These are phyloP conservation scores for Dissophora globulifera DNA, from an alignment of 192 early-diverging fungal species.

Conservation along the genomic window DNA sequence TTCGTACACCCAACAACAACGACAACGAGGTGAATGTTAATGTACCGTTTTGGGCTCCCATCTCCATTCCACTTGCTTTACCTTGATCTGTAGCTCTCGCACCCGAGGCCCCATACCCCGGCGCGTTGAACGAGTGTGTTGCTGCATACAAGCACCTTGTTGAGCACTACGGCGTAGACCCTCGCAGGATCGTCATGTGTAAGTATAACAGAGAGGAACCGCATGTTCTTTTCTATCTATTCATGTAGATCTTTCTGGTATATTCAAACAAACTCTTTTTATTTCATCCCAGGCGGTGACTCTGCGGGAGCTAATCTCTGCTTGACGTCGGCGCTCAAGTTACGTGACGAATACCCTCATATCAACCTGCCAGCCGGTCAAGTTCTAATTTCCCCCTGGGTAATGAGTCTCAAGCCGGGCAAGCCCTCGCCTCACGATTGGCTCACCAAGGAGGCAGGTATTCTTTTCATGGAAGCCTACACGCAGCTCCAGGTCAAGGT, in stretches of 20 bases:
- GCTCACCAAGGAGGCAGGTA: constrained; percentile 15
- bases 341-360: constrained; percentile 33
- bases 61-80: not conserved
- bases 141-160: constrained; percentile 51
- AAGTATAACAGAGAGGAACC: too few relatives aligned
- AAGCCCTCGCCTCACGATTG: constrained; percentile 29
- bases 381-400: constrained; percentile 47
- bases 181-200: constrained; percentile 48
- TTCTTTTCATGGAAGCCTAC: constrained; percentile 23
- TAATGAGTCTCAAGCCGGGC: constrained; percentile 35
- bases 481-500: constrained; percentile 29
- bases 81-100: constrained; percentile 16
- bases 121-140: constrained; percentile 49
- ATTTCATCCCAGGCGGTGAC: constrained; percentile 26
- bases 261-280: not conserved
- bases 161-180: constrained; percentile 28
- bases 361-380: constrained; percentile 34
- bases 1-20: not conserved
- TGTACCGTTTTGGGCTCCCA: too few relatives aligned
- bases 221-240: too few relatives aligned
- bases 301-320: constrained; percentile 51
- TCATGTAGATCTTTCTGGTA: too few relatives aligned
- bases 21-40: too few relatives aligned
- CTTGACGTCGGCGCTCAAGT: constrained; percentile 38
- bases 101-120: constrained; percentile 37